A percentile compares a stretch with the other conserved stretches of the same genome.
Conservation (phyloP, 768 basidiomycete genomes). For the Leucosporidium scottii region DNA sequence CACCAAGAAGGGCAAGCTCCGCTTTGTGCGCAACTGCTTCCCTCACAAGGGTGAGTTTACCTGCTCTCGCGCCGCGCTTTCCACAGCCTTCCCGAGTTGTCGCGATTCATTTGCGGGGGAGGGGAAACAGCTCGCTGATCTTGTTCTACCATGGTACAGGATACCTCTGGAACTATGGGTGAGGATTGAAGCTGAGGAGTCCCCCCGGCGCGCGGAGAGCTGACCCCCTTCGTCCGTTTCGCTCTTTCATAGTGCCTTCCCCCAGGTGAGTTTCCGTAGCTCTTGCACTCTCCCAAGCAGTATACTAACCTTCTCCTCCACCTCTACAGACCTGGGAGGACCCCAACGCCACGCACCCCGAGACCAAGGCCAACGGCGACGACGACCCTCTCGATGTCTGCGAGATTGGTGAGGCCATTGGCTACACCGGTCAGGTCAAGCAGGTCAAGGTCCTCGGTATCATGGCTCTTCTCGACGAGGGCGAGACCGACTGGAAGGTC, state of each 20-base stretch:
- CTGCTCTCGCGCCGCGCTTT: not conserved
- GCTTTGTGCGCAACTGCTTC: slow-evolving; percentile 99
- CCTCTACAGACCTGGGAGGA: slow-evolving; percentile 89
- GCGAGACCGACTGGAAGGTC: slow-evolving; percentile 99
- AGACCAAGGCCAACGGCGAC: slow-evolving; percentile 98
- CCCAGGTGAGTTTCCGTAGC: slow-evolving; percentile 58
- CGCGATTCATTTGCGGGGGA: not conserved
- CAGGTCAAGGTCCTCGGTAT: slow-evolving; percentile 99
- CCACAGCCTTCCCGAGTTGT: not conserved
- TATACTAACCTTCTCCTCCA: slow-evolving; percentile 12
- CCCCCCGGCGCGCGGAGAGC: not conserved
- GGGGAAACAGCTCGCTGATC: not conserved
- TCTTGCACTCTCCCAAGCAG: not conserved
- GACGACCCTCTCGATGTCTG: slow-evolving; percentile 99
- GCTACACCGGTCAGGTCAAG: slow-evolving; percentile 94
- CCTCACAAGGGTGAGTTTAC: slow-evolving; percentile 63
- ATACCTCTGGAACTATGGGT: slow-evolving; percentile 95
- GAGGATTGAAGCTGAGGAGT: not conserved
- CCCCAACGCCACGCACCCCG: slow-evolving; percentile 72
- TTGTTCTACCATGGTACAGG: slow-evolving; percentile 46
- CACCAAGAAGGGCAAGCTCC: slow-evolving; percentile 89
- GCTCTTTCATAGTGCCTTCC: slow-evolving; percentile 70
- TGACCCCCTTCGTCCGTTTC: not conserved
- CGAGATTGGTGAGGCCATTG: slow-evolving; percentile 98
- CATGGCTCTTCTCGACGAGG: slow-evolving; percentile 98